Evolutionary conservation across 257 asterid species (phyloP).

Genomic region (Echium plantagineum): DNA sequence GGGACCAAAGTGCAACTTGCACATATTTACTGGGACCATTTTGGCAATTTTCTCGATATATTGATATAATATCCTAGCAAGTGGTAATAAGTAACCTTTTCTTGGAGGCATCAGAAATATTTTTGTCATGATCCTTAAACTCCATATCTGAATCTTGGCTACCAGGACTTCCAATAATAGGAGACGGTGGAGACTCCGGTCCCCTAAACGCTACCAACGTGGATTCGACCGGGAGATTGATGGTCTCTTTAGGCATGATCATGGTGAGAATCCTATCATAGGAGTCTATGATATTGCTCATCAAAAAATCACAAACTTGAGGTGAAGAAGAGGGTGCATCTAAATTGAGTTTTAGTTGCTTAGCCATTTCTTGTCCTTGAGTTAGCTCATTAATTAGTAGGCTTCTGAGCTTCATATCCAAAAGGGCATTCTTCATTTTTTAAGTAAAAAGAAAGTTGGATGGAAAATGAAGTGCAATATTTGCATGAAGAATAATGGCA

Average conservation of each 20-base stretch:
- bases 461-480: background rate
- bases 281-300: slow-evolving; percentile 37
- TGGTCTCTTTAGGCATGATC: slow-evolving; percentile 16
- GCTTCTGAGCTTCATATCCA: slow-evolving; percentile 22
- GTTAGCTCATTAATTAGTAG: slow-evolving; percentile 34
- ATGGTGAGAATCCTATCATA: slow-evolving; percentile 44
- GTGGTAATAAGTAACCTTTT: slow-evolving; percentile 35
- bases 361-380: slow-evolving; percentile 49
- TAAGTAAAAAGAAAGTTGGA: background rate
- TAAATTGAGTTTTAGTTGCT: slow-evolving; percentile 49
- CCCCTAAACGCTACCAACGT: slow-evolving; percentile 5
- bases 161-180: slow-evolving; percentile 27
- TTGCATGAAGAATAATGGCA: background rate
- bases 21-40: too few relatives aligned
- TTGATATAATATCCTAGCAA: too few relatives aligned
- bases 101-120: slow-evolving; percentile 22
- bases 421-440: slow-evolving; percentile 30
- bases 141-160: slow-evolving; percentile 56
- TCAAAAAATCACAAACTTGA: slow-evolving; percentile 30
- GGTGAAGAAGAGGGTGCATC: slow-evolving; percentile 29
- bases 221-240: background rate
- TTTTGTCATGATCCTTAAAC: slow-evolving; percentile 20
- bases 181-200: slow-evolving; percentile 35
- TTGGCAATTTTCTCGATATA: too few relatives aligned
- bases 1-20: too few relatives aligned